Conservation (phyloP, 2,329 filamentous ascomycete genomes). For the Neoarthrinium moseri region DNA sequence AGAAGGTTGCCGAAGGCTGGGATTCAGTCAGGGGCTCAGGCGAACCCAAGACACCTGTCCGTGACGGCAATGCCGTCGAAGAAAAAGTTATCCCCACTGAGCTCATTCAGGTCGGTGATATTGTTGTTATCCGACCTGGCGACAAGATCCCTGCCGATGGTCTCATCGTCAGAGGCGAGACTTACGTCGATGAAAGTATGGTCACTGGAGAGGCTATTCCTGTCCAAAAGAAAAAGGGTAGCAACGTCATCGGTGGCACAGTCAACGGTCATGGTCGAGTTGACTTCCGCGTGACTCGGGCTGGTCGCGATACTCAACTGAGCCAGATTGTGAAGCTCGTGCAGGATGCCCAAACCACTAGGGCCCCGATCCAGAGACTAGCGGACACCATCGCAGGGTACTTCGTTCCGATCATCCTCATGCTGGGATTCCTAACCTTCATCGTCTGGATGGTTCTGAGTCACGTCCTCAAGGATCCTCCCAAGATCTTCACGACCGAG, state of each 20-base stretch:
- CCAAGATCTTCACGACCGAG: constrained; percentile 78
- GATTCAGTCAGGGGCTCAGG: constrained; percentile 38
- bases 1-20: constrained; percentile 86
- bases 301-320: constrained; percentile 91
- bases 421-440: constrained; percentile 83
- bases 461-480: constrained; percentile 80
- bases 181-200: constrained; percentile 96
- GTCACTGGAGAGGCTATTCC: constrained; percentile 97
- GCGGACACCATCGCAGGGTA: constrained; percentile 90
- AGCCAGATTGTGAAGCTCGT: constrained; percentile 99
- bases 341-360: constrained; percentile 91
- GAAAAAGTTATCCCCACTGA: constrained; percentile 90
- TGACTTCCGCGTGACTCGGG: constrained; percentile 88
- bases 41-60: constrained; percentile 43
- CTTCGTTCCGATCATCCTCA: constrained; percentile 87
- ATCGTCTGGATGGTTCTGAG: constrained; percentile 92
- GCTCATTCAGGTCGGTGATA: constrained; percentile 87
- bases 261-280: constrained; percentile 91
- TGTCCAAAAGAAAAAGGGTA: constrained; percentile 82
- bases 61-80: constrained; percentile 65
- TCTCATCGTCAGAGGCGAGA: constrained; percentile 81
- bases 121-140: constrained; percentile 88
- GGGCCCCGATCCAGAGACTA: constrained; percentile 90
- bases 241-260: constrained; percentile 83
- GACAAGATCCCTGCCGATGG: constrained; percentile 98